These are phyloP conservation scores for Rubia balearica DNA, from an alignment of 305 asterid species.

Conservation along the genomic window DNA sequence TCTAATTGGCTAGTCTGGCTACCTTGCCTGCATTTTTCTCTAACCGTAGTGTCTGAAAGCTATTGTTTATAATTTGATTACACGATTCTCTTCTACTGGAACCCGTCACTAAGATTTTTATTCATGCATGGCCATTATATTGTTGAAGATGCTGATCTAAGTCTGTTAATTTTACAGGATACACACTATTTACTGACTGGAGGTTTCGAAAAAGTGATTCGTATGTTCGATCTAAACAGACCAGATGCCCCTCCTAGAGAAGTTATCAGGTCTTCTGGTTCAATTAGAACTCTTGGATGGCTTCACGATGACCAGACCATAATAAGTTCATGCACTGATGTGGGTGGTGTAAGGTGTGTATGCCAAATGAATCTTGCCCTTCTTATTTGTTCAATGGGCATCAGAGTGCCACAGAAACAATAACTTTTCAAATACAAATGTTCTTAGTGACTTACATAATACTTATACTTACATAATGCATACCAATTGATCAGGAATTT, in stretches of 20 bases:
- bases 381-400: neutral
- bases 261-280: conserved; percentile 77
- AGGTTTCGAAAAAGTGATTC: conserved; percentile 76
- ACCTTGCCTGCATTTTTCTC: neutral
- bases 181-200: conserved; percentile 71
- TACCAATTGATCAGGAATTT: neutral
- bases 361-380: neutral
- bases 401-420: neutral
- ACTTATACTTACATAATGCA: neutral
- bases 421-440: neutral
- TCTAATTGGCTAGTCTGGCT: neutral
- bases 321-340: conserved; percentile 83
- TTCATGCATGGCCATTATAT: neutral
- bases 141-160: conserved; percentile 7
- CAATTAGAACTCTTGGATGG: conserved; percentile 84
- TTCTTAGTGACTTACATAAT: no score
- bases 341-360: conserved; percentile 85
- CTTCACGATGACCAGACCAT: conserved; percentile 89
- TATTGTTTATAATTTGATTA: neutral
- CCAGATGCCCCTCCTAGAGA: conserved; percentile 92
- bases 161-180: conserved; percentile 44
- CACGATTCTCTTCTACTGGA: neutral
- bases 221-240: conserved; percentile 69
- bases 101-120: neutral
- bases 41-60: neutral